phyloP scores from a whole-genome alignment of 176 grass and related monocot genomes.

The Hsuehochloa calcarea region DNA sequence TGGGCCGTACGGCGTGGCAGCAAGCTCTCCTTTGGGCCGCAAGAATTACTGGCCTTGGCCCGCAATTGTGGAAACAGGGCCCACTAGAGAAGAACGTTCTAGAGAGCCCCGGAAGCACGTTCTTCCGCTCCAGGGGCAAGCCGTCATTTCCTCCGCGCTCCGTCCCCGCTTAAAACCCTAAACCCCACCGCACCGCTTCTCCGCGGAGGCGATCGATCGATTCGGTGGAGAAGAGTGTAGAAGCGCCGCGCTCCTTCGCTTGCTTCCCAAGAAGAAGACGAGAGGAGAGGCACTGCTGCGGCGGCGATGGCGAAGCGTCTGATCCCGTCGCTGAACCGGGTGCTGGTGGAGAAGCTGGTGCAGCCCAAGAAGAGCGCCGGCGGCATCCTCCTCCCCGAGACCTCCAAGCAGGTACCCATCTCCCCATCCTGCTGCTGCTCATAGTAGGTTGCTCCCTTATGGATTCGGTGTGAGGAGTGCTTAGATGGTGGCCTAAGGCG shows the following conservation, averaged over 20 bases:
- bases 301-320: conserved; percentile 73
- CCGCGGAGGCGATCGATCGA: not conserved
- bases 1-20: too few species aligned
- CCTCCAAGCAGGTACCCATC: conserved; percentile 67
- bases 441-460: not conserved
- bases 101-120: conserved; percentile 15
- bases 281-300: not conserved
- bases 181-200: not conserved
- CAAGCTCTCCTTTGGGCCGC: too few species aligned
- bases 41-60: too few species aligned
- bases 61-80: not conserved
- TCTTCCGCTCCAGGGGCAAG: conserved; percentile 16
- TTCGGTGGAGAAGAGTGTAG: not conserved
- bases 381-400: conserved; percentile 91
- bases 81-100: conserved; percentile 18
- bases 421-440: not conserved
- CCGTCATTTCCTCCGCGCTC: conserved; percentile 23
- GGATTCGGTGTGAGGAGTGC: not conserved
- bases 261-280: conserved; percentile 38
- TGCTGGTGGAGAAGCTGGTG: conserved; percentile 86
- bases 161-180: conserved; percentile 49
- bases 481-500: not conserved
- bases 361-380: conserved; percentile 76
- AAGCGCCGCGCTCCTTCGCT: conserved; percentile 17
- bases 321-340: conserved; percentile 78